These are phyloP conservation scores for Daphne laureola DNA, from an alignment of 441 rosid species.

Conservation along the genomic window DNA sequence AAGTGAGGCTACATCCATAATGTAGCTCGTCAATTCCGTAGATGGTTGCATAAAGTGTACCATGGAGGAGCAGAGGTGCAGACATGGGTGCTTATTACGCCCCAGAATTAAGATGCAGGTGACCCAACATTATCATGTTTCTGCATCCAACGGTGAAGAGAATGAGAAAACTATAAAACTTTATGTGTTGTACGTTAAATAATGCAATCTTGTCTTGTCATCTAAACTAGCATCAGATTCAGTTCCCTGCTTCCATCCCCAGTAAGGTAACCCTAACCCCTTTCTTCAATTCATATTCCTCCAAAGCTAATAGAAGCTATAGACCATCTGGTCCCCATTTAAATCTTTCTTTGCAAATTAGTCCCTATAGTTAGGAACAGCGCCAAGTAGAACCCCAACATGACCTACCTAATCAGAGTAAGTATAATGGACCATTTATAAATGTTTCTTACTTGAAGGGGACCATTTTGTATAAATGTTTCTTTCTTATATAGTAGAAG, in stretches of 20 bases:
- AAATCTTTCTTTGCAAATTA: no score
- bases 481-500: no score
- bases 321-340: no score
- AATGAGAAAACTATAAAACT: slow-evolving; percentile 6
- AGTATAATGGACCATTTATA: no score
- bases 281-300: neutral
- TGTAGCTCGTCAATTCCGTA: slow-evolving; percentile 28
- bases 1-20: slow-evolving; percentile 24
- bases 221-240: slow-evolving; percentile 26
- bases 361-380: no score
- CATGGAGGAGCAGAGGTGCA: slow-evolving; percentile 44
- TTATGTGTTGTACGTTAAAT: no score
- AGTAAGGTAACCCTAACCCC: no score
- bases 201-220: neutral
- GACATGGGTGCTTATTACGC: slow-evolving; percentile 19
- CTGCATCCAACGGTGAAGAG: slow-evolving; percentile 14
- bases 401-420: no score
- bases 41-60: slow-evolving; percentile 38
- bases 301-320: no score
- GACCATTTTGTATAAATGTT: no score
- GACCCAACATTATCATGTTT: neutral
- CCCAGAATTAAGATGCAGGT: neutral
- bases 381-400: no score
- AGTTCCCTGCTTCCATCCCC: slow-evolving; percentile 26
- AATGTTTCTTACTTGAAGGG: no score